These are phyloP conservation scores for Pleurotus pulmonarius DNA, from an alignment of 768 basidiomycete species.

Conservation along the genomic window DNA sequence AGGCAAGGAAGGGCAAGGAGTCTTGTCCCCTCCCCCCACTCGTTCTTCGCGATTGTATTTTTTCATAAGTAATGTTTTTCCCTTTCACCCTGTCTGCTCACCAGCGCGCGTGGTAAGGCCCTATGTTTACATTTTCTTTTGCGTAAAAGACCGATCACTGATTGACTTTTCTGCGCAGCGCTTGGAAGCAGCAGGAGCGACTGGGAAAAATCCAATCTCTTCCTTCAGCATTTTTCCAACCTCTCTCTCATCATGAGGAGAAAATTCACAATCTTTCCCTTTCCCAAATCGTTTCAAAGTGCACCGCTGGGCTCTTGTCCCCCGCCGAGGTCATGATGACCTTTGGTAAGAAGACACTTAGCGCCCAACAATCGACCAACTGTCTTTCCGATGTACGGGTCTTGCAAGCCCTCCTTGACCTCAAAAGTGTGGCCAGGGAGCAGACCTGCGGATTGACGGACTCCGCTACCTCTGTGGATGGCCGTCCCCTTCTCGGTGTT, in stretches of 20 bases:
- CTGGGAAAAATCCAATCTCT: slow-evolving; percentile 2
- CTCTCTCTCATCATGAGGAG: background rate
- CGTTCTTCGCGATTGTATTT: background rate
- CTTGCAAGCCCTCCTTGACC: background rate
- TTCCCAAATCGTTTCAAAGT: slow-evolving; percentile 4
- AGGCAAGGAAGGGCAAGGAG: background rate
- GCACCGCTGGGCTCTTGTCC: background rate
- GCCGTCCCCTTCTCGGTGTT: slow-evolving; percentile 22
- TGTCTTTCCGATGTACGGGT: background rate
- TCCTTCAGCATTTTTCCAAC: background rate
- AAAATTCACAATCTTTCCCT: slow-evolving; percentile 5
- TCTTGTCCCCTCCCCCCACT: background rate
- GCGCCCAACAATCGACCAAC: slow-evolving; percentile 1
- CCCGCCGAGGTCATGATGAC: slow-evolving; percentile 2
- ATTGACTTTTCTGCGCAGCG: background rate
- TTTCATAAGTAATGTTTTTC: slow-evolving; percentile 6
- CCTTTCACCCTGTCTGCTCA: slow-evolving; percentile 4
- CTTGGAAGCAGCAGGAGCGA: slow-evolving; percentile 6
- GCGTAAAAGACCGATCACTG: background rate
- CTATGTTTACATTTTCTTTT: background rate
- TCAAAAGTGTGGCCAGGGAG: slow-evolving; percentile 1
- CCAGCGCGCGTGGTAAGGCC: slow-evolving; percentile 5
- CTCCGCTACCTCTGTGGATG: background rate
- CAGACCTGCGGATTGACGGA: background rate
- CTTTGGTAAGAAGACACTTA: slow-evolving; percentile 2